Evolutionary conservation across 805 yeast species (phyloP), one percentile per base, ranked within the genome.

Genomic region (Lipomyces chichibuensis): DNA sequence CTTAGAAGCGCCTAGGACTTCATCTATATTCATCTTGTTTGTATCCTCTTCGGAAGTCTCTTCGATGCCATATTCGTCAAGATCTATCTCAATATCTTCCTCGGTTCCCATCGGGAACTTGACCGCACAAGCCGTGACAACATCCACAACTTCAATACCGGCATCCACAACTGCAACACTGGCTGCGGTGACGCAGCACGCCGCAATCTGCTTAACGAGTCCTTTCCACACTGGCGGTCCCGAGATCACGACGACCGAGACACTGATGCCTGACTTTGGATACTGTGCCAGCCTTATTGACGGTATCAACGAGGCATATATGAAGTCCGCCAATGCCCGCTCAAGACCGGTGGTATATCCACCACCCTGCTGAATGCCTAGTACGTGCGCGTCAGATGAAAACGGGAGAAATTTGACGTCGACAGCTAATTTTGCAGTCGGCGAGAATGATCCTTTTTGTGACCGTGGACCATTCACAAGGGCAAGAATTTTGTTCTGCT

Each of bases 391-490:
- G 77, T 75, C 55, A 79, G 85, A 76, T 75, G 87, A 32, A 71
- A 84, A 83, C 2, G 87, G 87, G 20, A 84, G 80, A 65, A 87
- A 82, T 71, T 82, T 82, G 59, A 84, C 82, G 64, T 83, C 87
- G 13, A 90, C 92, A 33, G 87, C 83, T 54, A 91, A 78, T 4
- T 86, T 81, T 2, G 93, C 93, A 60, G 85, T 80, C 27, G 88
- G 87, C 51, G 85, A 82, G 75, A 88, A 91, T 3, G 91, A 84
- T 1, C 92, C 91, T 67, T 90, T 82, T 68, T 85, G 87, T 7
- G 98, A 97, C 71, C 92, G 83, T 3, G 98, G 98, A 0, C 98
- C 98, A 77, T 87, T 90, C 0, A 94, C 87, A 3, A 92, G 83
- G 0, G 89, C 88, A 63, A 88, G 85, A 5, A 92, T 77, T 57